Evolutionary conservation across 768 basidiomycete species (phyloP).

Genomic region (Collybiopsis confluens): DNA sequence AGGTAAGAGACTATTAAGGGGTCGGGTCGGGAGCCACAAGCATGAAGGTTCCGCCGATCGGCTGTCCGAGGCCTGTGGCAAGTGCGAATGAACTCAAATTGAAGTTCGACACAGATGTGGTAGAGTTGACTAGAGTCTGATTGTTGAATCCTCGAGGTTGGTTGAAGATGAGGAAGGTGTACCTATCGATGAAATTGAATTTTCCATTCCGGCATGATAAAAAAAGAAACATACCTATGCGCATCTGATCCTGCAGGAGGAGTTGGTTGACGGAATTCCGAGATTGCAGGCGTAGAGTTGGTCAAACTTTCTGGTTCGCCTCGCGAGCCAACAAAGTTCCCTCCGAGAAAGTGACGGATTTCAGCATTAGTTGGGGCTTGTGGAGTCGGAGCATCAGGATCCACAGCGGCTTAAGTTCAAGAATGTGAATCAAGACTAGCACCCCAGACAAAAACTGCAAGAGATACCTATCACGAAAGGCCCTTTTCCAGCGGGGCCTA

Average conservation of each 20-base stretch:
- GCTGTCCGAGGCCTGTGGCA: conserved; percentile 37
- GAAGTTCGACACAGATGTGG: conserved; percentile 30
- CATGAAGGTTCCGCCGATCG: conserved; percentile 48
- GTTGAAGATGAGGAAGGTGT: conserved; percentile 43
- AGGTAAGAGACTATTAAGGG: too few species aligned
- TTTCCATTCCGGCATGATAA: neutral
- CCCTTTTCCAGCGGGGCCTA: conserved; percentile 20
- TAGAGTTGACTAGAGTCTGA: conserved; percentile 35
- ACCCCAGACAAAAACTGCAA: too few species aligned
- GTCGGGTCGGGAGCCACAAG: conserved; percentile 28
- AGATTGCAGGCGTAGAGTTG: conserved; percentile 39
- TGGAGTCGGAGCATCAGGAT: conserved; percentile 51
- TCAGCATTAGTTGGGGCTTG: conserved; percentile 36
- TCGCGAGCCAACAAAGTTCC: conserved; percentile 25
- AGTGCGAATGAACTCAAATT: conserved; percentile 41
- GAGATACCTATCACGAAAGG: conserved; percentile 37
- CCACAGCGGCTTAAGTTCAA: conserved; percentile 27
- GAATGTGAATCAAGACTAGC: too few species aligned
- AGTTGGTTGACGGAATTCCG: conserved; percentile 34
- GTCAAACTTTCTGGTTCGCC: conserved; percentile 13
- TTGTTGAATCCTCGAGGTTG: conserved; percentile 36
- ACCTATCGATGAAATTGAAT: conserved; percentile 23
- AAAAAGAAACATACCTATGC: conserved; percentile 30
- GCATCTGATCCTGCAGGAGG: conserved; percentile 38
- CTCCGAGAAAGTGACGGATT: conserved; percentile 46